Conservation (phyloP, 306 rosid species). For the Quercus aquifolioides region DNA sequence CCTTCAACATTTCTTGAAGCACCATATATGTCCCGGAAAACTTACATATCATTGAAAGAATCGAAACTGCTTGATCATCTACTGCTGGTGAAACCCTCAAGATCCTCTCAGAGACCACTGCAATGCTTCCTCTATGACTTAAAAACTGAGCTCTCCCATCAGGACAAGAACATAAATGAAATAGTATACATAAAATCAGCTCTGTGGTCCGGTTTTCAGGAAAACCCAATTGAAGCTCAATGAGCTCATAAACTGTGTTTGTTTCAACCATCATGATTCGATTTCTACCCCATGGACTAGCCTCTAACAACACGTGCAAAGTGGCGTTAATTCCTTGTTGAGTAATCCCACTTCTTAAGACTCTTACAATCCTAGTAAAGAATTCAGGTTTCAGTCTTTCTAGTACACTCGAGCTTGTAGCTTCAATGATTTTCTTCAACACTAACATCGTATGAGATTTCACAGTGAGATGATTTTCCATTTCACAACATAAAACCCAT, state of each 20-base stretch:
- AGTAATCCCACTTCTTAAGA: constrained; percentile 27
- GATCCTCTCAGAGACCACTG: constrained; percentile 41
- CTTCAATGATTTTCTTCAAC: constrained; percentile 31
- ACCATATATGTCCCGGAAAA: constrained; percentile 43
- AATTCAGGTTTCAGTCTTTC: constrained; percentile 38
- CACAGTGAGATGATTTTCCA: constrained; percentile 21
- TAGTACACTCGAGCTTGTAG: constrained; percentile 1
- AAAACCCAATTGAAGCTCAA: constrained; percentile 40
- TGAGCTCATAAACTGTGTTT: constrained; percentile 39
- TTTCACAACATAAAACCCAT: constrained; percentile 34
- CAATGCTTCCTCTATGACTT: constrained; percentile 49
- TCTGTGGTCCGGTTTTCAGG: constrained; percentile 45
- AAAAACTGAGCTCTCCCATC: constrained; percentile 62
- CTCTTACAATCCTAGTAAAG: constrained; percentile 26
- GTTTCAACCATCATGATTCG: constrained; percentile 40
- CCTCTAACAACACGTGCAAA: constrained; percentile 28
- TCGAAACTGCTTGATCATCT: constrained; percentile 49
- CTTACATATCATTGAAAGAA: constrained; percentile 40
- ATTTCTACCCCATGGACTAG: constrained; percentile 39
- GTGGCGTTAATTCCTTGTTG: constrained; percentile 46
- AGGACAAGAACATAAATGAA: constrained; percentile 54
- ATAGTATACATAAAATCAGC: constrained; percentile 36
- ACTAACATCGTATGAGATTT: constrained; percentile 36
- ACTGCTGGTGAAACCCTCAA: constrained; percentile 40
- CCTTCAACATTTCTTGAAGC: constrained; percentile 54